phyloP scores from a whole-genome alignment of 1,284 basidiomycete genomes.

The Jaminaea rosea region DNA sequence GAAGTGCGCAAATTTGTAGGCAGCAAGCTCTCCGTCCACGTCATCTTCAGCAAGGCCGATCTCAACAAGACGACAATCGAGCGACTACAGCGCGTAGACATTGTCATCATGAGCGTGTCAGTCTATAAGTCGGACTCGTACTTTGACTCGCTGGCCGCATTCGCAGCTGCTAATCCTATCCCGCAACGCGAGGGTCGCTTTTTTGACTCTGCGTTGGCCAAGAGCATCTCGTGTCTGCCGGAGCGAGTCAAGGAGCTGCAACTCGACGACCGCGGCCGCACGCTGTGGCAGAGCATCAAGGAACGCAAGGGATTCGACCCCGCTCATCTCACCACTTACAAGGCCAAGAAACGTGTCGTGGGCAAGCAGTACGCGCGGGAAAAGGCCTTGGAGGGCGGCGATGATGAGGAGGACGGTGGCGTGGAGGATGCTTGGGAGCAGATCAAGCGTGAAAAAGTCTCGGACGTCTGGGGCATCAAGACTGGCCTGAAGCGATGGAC shows the following conservation, averaged over 20 bases:
- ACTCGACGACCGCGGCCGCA: constrained; percentile 6
- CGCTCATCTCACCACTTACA: constrained; percentile 21
- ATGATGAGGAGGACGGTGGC: constrained; percentile 53
- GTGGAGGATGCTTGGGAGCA: constrained; percentile 41
- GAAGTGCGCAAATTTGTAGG: constrained; percentile 75
- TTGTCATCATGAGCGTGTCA: constrained; percentile 77
- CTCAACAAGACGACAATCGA: constrained; percentile 69
- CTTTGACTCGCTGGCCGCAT: constrained; percentile 25
- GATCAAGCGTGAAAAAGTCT: constrained; percentile 12
- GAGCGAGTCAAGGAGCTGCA: constrained; percentile 24
- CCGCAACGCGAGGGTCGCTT: constrained; percentile 24
- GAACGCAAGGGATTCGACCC: constrained; percentile 22
- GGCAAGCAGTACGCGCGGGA: constrained; percentile 21
- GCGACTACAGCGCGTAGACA: constrained; percentile 69
- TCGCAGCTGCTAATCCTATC: constrained; percentile 25
- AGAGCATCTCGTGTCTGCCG: constrained; percentile 21
- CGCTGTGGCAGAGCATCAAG: constrained; percentile 7
- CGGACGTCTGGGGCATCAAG: constrained; percentile 60
- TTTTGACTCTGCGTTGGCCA: constrained; percentile 30
- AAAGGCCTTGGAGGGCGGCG: constrained; percentile 2
- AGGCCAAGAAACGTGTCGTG: constrained; percentile 19
- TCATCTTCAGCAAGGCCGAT: constrained; percentile 63
- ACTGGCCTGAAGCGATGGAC: constrained; percentile 63
- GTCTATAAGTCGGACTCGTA: constrained; percentile 58
- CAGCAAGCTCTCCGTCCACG: constrained; percentile 58